Evolutionary conservation across 2,329 filamentous ascomycete species (phyloP), one percentile per base, ranked within the genome.

Genomic region (Neophaeococcomyces mojaviensis): DNA sequence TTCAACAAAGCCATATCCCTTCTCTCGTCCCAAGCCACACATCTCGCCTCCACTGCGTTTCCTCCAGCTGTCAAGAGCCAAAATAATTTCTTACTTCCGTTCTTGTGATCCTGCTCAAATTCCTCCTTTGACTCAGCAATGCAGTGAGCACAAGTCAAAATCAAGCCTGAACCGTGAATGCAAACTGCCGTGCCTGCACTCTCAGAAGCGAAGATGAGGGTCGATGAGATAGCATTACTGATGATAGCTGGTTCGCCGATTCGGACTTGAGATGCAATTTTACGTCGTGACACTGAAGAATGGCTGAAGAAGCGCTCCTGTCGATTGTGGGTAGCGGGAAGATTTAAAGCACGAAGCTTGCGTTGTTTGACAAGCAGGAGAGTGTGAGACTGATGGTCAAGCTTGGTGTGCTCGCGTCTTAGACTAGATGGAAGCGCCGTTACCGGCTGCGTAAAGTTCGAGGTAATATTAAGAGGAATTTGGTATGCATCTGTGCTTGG

Each of bases 111-210:
- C 1, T 60, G 55, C 3, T 52, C 50, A 0, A 57, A 59, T 39
- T 75, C 72, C 13, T 38, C 5, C 13, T 19, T 16, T 5, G 35
- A 38, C 2, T 44, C 40, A n/a, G 68, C 70, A 15, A 76, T 59
- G 51, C 73, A 76, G 49, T 76, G 74, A 0, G 73, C 64, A 55
- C 73, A 76, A 2, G 71, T 75, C 16, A 76, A 58, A 3, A 75
- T 52, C 33, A 73, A 59, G 3, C 74, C 73, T 2, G 56, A 46
- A 0, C 63, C 51, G 0, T 66, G 64, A 28, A 76, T 68, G 50
- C 71, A 76, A 2, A 76, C 65, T 0, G 73, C 73, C 1, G 72
- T 76, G 4, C 72, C 71, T 4, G 72, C 73, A 49, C 73, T 67
- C 20, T 69, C 58, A 49, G 73, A 70, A 0, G 69, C 69, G 49